Base-by-base conservation (phyloP, 2,329 filamentous ascomycete species). In the Colletotrichum plurivorum region DNA sequence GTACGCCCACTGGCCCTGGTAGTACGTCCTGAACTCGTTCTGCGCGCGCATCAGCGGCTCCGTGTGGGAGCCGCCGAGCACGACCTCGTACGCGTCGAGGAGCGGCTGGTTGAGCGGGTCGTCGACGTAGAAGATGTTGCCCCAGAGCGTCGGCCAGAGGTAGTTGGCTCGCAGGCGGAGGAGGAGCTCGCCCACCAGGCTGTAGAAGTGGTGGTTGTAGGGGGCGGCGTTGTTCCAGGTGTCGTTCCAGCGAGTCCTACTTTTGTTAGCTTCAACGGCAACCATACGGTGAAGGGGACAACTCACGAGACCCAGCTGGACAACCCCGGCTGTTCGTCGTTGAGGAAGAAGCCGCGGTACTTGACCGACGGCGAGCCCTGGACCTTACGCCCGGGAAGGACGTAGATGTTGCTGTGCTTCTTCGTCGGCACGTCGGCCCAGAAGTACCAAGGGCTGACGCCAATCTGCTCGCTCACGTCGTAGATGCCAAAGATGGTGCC, bases 71-170 rank as follows among this genome's bases (percentile, higher is more conserved):
- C 89, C 91, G 3, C 91, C 91, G 76, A 94, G 88, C 1, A 94
- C 91, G 65, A 94, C 88, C 48, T 90, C 92, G 75, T 89, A 94
- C n/a, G 90, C 90, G 73, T 94, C 90, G 0, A 92, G 90, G 5
- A 93, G 84, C 0, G 89, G 88, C 75, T 93, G 90, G 73, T 90
- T 94, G 36, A 85, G 83, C 3, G 87, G 83, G 75, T 94, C 92
- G 70, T 94, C 92, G 1, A 93, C 86, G 75, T 90, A 89, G 74
- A 94, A 92, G 85, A 93, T 93, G 71, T 85, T 87, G 6, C 85
- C 87, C 92, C 92, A 94, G 76, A 89, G 84, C 1, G 91, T 87
- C 0, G 92, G 92, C 92, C 92, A 94, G 57, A 94, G 82, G 74
- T 93, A 94, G 77, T 94, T 94, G 16, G 92, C 92, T 45, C 89